A percentile compares a stretch with the other conserved stretches of the same genome.
These are phyloP conservation scores for Metroxylon sagu DNA, from an alignment of 176 grass and related monocot genomes.

Conservation along the genomic window DNA sequence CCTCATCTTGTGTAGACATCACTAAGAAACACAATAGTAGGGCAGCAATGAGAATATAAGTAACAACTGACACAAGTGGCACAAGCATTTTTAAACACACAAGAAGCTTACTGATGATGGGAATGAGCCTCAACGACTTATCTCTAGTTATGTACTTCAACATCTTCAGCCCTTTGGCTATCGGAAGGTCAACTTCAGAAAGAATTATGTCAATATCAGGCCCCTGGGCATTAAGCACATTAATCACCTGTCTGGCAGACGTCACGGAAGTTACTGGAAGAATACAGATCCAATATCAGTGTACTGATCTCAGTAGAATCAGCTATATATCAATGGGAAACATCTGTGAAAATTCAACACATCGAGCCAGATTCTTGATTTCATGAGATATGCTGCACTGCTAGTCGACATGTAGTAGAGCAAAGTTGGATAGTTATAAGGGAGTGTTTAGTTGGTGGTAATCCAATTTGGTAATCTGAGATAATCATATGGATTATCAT, in stretches of 20 bases:
- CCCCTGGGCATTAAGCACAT: constrained; percentile 55
- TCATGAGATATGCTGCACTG: too few species aligned
- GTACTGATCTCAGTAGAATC: too few species aligned
- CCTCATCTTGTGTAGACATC: constrained; percentile 91
- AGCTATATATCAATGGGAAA: too few species aligned
- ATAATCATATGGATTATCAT: too few species aligned
- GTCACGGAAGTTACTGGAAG: constrained; percentile 66
- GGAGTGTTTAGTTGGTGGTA: too few species aligned
- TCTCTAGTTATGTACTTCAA: constrained; percentile 92
- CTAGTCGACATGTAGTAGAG: too few species aligned
- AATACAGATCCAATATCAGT: too few species aligned
- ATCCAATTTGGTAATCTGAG: too few species aligned
- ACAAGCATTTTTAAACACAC: too few species aligned
- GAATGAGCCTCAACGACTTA: constrained; percentile 70
- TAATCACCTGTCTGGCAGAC: constrained; percentile 72
- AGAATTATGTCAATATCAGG: constrained; percentile 84
- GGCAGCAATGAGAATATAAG: background rate
- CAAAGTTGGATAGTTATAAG: too few species aligned
- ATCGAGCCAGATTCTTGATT: too few species aligned
- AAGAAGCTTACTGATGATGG: constrained; percentile 75
- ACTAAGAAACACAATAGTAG: constrained; percentile 24
- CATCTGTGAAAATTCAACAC: too few species aligned
- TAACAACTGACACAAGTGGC: background rate
- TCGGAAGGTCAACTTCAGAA: constrained; percentile 79
- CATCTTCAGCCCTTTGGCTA: constrained; percentile 91